A percentile compares a stretch with the other conserved stretches of the same genome.
Conservation (phyloP, 192 early-diverging fungal genomes). For the Linnemannia zychae region DNA sequence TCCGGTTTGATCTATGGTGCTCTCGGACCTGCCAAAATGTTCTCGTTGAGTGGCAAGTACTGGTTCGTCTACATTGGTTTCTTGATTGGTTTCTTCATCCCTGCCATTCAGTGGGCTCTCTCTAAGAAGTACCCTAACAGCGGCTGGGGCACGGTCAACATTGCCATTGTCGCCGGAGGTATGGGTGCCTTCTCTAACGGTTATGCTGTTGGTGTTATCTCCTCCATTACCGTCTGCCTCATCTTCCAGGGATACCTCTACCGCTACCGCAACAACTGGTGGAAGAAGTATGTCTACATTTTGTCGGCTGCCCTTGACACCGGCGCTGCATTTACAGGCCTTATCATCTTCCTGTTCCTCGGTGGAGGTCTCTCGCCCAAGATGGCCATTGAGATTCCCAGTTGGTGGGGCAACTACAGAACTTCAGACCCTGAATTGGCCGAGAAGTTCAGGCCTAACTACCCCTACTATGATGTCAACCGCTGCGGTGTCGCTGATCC, state of each 20-base stretch:
- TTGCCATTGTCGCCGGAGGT: constrained; percentile 64
- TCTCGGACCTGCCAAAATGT: constrained; percentile 76
- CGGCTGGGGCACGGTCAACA: constrained; percentile 58
- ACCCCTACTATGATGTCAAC: constrained; percentile 17
- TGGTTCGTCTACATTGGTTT: constrained; percentile 51
- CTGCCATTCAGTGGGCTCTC: constrained; percentile 65
- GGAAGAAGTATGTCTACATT: constrained; percentile 77
- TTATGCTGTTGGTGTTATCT: constrained; percentile 50
- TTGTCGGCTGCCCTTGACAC: constrained; percentile 75
- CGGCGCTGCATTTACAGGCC: constrained; percentile 63
- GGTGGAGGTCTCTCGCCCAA: constrained; percentile 57
- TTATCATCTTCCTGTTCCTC: constrained; percentile 65
- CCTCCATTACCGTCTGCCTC: constrained; percentile 31
- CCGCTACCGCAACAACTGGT: constrained; percentile 63
- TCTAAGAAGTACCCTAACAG: constrained; percentile 64
- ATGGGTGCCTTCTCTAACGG: constrained; percentile 65
- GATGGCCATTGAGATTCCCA: background rate
- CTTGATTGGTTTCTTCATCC: constrained; percentile 63
- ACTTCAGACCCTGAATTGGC: background rate
- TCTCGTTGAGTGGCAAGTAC: constrained; percentile 54
- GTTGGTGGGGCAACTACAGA: constrained; percentile 42
- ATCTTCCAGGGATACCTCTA: constrained; percentile 64
- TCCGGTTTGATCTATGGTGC: constrained; percentile 79
- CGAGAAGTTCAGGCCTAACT: background rate
- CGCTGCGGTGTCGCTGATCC: constrained; percentile 32